Percentiles rank a stretch among this genome's conserved stretches.
Evolutionary conservation across 2,329 filamentous ascomycete species (phyloP).

Genomic region (Cadophora malorum): DNA sequence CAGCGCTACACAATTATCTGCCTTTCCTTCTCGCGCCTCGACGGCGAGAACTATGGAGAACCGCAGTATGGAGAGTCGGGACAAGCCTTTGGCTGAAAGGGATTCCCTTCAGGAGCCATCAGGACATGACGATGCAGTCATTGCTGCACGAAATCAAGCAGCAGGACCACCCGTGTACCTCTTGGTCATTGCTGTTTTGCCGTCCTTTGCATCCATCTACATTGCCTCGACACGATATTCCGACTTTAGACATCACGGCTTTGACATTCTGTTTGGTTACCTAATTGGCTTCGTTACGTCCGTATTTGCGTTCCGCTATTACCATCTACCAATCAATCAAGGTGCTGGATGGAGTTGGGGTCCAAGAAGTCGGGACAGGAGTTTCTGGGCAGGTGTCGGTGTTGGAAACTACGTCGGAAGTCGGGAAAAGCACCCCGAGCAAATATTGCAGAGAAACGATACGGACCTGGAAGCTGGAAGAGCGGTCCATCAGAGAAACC

Average conservation of each 20-base stretch:
- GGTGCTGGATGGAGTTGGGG: conserved; percentile 93
- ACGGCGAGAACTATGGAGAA: conserved; percentile 44
- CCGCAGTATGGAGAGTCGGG: neutral
- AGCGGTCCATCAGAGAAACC: conserved; percentile 17
- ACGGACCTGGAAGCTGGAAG: conserved; percentile 26
- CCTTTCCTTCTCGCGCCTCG: conserved; percentile 73
- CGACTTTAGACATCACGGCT: conserved; percentile 89
- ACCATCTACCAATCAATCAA: conserved; percentile 79
- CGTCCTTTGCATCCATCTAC: conserved; percentile 78
- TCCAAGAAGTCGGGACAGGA: conserved; percentile 72
- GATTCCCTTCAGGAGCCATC: conserved; percentile 29
- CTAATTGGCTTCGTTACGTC: conserved; percentile 75
- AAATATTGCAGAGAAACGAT: conserved; percentile 15
- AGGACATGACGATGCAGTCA: conserved; percentile 41
- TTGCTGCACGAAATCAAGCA: conserved; percentile 71
- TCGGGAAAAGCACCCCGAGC: neutral
- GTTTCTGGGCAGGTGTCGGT: conserved; percentile 76
- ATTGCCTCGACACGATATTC: conserved; percentile 87
- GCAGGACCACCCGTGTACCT: conserved; percentile 86
- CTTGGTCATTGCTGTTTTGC: conserved; percentile 71
- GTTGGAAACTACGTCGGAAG: conserved; percentile 45
- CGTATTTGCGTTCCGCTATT: conserved; percentile 81
- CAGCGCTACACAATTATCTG: conserved; percentile 63
- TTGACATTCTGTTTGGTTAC: conserved; percentile 88
- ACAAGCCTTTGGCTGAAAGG: neutral